Percentiles rank a stretch among this genome's conserved stretches.
These are phyloP conservation scores for Claviceps capensis DNA, from an alignment of 2,329 filamentous ascomycete species.

Conservation along the genomic window DNA sequence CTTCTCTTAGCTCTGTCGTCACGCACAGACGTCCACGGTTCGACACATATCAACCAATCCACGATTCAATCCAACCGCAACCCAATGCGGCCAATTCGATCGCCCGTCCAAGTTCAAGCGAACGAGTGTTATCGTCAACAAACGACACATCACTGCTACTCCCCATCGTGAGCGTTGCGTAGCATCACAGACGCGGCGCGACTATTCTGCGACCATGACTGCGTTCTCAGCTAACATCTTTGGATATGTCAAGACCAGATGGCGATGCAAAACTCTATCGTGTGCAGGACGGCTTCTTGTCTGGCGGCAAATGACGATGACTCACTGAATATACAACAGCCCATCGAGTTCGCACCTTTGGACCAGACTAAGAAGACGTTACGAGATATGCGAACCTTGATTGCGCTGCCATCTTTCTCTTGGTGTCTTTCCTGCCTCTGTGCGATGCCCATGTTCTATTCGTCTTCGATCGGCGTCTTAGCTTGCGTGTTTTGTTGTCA, in stretches of 20 bases:
- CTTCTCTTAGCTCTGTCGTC: neutral
- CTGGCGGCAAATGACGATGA: neutral
- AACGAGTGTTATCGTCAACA: neutral
- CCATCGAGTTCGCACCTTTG: neutral
- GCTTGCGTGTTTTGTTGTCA: no score
- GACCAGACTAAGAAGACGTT: neutral
- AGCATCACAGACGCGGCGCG: constrained; percentile 7
- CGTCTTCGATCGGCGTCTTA: neutral
- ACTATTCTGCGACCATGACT: constrained; percentile 11
- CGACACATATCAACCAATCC: neutral
- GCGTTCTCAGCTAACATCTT: constrained; percentile 2
- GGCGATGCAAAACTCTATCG: neutral
- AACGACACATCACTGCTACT: neutral
- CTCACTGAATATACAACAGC: constrained; percentile 1
- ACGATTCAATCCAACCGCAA: no score
- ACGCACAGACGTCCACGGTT: neutral
- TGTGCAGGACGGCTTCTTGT: neutral
- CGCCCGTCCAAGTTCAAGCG: constrained; percentile 1
- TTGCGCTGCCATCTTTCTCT: neutral
- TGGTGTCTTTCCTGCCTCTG: neutral
- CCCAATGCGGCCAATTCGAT: no score
- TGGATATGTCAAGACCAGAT: neutral
- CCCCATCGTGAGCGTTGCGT: no score
- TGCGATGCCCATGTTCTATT: neutral
- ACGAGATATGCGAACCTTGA: neutral